Conservation (phyloP, 23 red algal genomes). For the Gracilaria domingensis region DNA sequence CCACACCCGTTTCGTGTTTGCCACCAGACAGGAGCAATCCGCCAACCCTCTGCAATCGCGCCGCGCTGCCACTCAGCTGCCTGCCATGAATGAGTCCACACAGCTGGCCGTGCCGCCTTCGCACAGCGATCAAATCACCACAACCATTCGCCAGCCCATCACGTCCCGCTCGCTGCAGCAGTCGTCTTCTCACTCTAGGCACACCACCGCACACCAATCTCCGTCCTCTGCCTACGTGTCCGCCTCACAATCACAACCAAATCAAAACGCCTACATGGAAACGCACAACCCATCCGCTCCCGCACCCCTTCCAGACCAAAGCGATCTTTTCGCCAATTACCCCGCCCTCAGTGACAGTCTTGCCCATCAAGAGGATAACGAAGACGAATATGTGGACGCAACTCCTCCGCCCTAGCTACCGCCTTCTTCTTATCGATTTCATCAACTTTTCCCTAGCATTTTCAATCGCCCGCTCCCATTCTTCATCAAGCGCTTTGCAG, state of each 20-base stretch:
- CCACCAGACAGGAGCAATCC: conserved; percentile 8
- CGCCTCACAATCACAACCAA: neutral
- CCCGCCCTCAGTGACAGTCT: neutral
- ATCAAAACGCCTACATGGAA: neutral
- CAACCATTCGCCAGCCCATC: neutral
- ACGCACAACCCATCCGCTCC: neutral
- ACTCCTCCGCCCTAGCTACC: conserved; percentile 55
- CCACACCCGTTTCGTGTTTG: conserved; percentile 47
- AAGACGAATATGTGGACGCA: conserved; percentile 49
- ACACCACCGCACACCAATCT: neutral
- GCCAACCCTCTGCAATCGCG: neutral
- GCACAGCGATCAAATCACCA: neutral
- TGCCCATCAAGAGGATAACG: neutral
- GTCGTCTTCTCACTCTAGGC: neutral
- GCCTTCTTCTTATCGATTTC: conserved; percentile 13
- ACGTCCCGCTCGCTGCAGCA: neutral
- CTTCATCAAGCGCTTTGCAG: conserved; percentile 6
- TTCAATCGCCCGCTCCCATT: conserved; percentile 45
- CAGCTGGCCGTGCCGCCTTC: neutral
- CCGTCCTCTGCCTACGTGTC: conserved; percentile 4
- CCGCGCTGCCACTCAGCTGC: neutral
- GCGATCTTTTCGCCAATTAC: neutral
- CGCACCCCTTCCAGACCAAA: neutral
- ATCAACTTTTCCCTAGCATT: conserved; percentile 40
- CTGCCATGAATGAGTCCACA: neutral